A percentile compares a stretch with the other conserved stretches of the same genome.
Evolutionary conservation across 2,329 filamentous ascomycete genomes (phyloP).

Genomic region (Chaetomium sp.): DNA sequence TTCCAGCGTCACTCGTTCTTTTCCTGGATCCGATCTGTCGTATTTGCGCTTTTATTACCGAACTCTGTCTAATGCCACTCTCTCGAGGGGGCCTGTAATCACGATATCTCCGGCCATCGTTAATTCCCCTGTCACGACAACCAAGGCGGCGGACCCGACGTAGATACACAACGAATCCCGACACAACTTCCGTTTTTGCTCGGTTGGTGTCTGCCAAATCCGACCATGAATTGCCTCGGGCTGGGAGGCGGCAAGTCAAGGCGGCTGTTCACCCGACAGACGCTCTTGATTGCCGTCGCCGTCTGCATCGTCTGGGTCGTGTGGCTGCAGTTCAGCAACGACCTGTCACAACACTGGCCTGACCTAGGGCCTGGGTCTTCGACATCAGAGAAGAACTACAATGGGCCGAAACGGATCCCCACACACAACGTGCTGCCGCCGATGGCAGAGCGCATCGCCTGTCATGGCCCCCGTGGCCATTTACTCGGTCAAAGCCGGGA

Average conservation of each 20-base stretch:
- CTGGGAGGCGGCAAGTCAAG: constrained; percentile 11
- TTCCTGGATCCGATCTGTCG: neutral
- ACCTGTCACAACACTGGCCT: constrained; percentile 14
- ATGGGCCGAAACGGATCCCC: constrained; percentile 18
- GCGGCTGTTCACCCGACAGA: constrained; percentile 17
- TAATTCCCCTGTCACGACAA: too few relatives aligned
- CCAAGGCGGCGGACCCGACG: too few relatives aligned
- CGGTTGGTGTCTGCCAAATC: neutral
- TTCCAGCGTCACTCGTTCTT: neutral
- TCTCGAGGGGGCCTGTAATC: too few relatives aligned
- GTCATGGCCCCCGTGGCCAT: constrained; percentile 24
- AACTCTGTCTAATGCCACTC: too few relatives aligned
- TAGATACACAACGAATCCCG: too few relatives aligned
- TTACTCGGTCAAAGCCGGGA: constrained; percentile 24
- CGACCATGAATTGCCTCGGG: constrained; percentile 14
- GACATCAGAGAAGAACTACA: constrained; percentile 5
- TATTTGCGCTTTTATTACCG: too few relatives aligned
- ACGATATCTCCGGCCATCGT: too few relatives aligned
- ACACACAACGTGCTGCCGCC: constrained; percentile 20
- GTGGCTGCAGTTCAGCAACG: constrained; percentile 12
- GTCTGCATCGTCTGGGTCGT: constrained; percentile 15
- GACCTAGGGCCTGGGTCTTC: constrained; percentile 2
- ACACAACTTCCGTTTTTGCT: too few relatives aligned
- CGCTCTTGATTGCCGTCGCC: constrained; percentile 12
- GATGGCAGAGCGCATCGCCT: constrained; percentile 21